These are phyloP conservation scores for Zygotorulaspora chibaensis DNA, from an alignment of 805 yeast genomes.

Conservation along the genomic window DNA sequence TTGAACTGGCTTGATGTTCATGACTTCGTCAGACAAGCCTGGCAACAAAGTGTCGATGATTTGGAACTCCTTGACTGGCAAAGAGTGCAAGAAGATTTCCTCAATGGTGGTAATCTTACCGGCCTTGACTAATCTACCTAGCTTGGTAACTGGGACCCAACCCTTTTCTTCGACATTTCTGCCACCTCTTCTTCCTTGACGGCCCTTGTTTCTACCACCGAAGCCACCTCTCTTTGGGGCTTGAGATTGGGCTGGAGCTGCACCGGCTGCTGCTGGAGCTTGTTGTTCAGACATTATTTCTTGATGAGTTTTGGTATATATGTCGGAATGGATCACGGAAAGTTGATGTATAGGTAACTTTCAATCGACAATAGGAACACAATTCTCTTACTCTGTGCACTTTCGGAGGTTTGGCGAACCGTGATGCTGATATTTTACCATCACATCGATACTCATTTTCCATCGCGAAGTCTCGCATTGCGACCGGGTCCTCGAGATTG, in stretches of 20 bases:
- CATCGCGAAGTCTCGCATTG: no score
- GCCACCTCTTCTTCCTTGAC: conserved; percentile 64
- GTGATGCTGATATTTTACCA: background rate
- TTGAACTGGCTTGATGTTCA: conserved; percentile 99
- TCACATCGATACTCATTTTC: background rate
- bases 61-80: conserved; percentile 99
- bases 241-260: conserved; percentile 36
- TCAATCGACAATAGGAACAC: conserved; percentile 42
- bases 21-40: conserved; percentile 94
- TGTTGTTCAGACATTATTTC: conserved; percentile 10
- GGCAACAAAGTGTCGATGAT: conserved; percentile 96
- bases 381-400: background rate
- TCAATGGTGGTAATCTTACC: conserved; percentile 95
- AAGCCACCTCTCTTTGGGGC: conserved; percentile 49
- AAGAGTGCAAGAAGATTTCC: conserved; percentile 98
- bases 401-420: no score
- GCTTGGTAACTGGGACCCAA: conserved; percentile 99
- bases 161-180: conserved; percentile 95
- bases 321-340: conserved; percentile 51
- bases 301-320: conserved; percentile 11
- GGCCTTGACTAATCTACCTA: conserved; percentile 99
- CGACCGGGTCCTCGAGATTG: no score
- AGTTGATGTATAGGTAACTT: conserved; percentile 50
- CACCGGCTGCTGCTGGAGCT: conserved; percentile 36
- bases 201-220: conserved; percentile 56